Evolutionary conservation across 2,329 filamentous ascomycete species (phyloP).

Genomic region (Cercospora zeina): DNA sequence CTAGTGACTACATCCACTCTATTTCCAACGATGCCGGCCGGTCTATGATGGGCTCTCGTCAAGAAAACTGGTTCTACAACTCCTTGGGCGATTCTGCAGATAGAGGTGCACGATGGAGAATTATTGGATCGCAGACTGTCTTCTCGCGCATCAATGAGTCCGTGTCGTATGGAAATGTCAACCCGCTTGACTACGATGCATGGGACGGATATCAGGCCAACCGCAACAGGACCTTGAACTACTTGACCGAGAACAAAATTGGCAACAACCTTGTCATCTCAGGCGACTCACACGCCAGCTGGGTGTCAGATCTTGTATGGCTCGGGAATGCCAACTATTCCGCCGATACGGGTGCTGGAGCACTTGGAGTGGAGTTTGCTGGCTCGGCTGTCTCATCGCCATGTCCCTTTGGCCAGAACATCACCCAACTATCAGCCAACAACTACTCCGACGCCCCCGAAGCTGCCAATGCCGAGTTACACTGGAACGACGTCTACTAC

Average conservation of each 20-base stretch:
- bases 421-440: constrained; percentile 56
- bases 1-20: constrained; percentile 43
- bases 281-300: constrained; percentile 68
- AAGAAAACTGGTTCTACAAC: constrained; percentile 74
- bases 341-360: constrained; percentile 43
- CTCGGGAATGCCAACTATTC: constrained; percentile 45
- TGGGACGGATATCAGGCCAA: constrained; percentile 70
- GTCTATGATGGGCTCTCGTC: constrained; percentile 68
- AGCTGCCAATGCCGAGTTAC: constrained; percentile 61
- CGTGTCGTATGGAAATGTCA: constrained; percentile 46
- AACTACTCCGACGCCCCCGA: constrained; percentile 49
- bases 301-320: constrained; percentile 53
- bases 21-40: constrained; percentile 68
- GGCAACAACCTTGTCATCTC: constrained; percentile 71
- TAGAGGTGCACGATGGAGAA: constrained; percentile 68
- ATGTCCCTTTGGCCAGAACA: constrained; percentile 60
- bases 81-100: constrained; percentile 47
- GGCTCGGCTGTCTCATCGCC: constrained; percentile 66
- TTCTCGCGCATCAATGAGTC: constrained; percentile 61
- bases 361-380: constrained; percentile 55
- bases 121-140: constrained; percentile 69
- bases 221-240: constrained; percentile 67
- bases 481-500: constrained; percentile 74
- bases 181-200: constrained; percentile 57
- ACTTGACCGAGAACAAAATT: constrained; percentile 67